A percentile compares a stretch with the other conserved stretches of the same genome.
Conservation (phyloP, 805 yeast genomes). For the Kazachstania bromeliacearum region DNA sequence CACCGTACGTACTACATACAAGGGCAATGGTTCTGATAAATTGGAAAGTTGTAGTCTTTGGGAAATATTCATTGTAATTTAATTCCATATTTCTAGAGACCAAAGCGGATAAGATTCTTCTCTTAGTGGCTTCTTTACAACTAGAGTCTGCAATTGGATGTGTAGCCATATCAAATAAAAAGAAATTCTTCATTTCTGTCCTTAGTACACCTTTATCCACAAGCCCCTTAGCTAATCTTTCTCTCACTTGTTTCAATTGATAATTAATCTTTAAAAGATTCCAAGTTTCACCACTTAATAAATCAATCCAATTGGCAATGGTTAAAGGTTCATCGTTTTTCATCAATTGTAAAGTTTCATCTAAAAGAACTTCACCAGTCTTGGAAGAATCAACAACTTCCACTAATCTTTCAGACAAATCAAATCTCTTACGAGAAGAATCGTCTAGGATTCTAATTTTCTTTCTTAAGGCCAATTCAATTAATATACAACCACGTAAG, state of each 20-base stretch:
- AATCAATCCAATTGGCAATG: conserved; percentile 87
- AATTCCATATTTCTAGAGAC: conserved; percentile 61
- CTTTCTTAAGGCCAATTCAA: conserved; percentile 87
- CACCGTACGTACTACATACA: conserved; percentile 87
- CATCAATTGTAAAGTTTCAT: conserved; percentile 87
- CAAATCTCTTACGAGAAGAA: conserved; percentile 82
- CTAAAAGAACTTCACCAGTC: conserved; percentile 92
- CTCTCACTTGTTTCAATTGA: conserved; percentile 95
- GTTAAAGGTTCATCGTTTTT: conserved; percentile 69
- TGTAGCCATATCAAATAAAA: conserved; percentile 96
- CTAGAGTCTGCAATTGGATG: conserved; percentile 87
- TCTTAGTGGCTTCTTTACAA: conserved; percentile 72
- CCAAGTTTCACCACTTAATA: conserved; percentile 95
- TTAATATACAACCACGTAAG: conserved; percentile 82
- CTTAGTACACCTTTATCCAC: conserved; percentile 95
- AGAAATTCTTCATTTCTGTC: conserved; percentile 90
- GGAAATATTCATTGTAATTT: conserved; percentile 53
- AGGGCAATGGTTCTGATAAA: conserved; percentile 71
- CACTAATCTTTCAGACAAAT: conserved; percentile 75
- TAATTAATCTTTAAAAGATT: conserved; percentile 87
- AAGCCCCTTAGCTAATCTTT: conserved; percentile 88
- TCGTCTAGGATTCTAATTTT: conserved; percentile 85
- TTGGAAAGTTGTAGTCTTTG: conserved; percentile 56
- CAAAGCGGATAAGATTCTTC: conserved; percentile 60
- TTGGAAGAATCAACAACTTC: conserved; percentile 78